Percentiles rank a stretch among this genome's conserved stretches.
Conservation (phyloP, 345 rosid species). For the Turnera subulata region DNA sequence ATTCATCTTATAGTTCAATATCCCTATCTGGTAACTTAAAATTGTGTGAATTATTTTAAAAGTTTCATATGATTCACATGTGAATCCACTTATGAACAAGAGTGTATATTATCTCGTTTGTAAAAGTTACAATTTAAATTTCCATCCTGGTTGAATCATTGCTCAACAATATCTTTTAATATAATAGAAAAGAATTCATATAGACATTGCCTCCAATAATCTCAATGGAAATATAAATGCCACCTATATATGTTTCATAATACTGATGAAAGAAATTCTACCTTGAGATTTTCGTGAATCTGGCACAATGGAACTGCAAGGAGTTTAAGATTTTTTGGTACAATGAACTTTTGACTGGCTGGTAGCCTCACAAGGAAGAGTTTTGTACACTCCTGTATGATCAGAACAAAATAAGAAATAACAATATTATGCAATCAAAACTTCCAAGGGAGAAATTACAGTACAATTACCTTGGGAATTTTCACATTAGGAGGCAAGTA, state of each 20-base stretch:
- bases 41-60: too few species aligned
- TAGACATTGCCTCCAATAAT: too few species aligned
- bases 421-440: background rate
- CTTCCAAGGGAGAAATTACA: conserved; percentile 6
- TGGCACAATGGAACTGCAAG: conserved; percentile 83
- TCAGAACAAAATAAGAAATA: conserved; percentile 1
- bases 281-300: conserved; percentile 70
- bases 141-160: too few species aligned
- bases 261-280: conserved; percentile 8
- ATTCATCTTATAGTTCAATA: too few species aligned
- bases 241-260: background rate
- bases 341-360: conserved; percentile 51
- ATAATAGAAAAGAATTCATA: too few species aligned
- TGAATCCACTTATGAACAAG: too few species aligned
- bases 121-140: too few species aligned
- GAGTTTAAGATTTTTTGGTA: conserved; percentile 74
- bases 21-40: too few species aligned
- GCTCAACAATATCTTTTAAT: too few species aligned
- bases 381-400: conserved; percentile 66
- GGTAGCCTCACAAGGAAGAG: conserved; percentile 69
- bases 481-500: conserved; percentile 56
- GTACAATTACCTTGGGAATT: conserved; percentile 59
- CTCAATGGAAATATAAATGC: background rate
- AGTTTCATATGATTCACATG: too few species aligned
- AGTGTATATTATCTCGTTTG: too few species aligned